Percentiles rank a stretch among this genome's conserved stretches.
Evolutionary conservation across 2,329 filamentous ascomycete genomes (phyloP).

Genomic region (Scedosporium dehoogii): DNA sequence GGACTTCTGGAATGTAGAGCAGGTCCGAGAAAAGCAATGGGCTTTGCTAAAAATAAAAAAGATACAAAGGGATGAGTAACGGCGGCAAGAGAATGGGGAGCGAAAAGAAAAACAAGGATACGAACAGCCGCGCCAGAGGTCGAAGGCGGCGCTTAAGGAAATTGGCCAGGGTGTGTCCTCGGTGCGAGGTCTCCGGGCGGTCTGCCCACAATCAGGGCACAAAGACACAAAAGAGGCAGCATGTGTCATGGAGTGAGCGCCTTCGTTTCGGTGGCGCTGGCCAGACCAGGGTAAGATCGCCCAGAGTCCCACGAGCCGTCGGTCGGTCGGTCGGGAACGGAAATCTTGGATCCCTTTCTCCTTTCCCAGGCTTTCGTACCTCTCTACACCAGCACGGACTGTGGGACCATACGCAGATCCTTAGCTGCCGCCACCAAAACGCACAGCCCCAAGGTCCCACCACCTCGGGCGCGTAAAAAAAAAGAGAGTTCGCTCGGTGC

Average conservation of each 20-base stretch:
- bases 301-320: neutral
- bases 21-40: neutral
- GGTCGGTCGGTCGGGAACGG: neutral
- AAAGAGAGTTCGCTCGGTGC: neutral
- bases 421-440: neutral
- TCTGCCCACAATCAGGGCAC: too few relatives aligned
- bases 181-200: too few relatives aligned
- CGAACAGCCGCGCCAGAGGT: neutral
- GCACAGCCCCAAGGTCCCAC: slow-evolving; percentile 1
- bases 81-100: neutral
- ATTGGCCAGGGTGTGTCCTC: neutral
- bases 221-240: too few relatives aligned
- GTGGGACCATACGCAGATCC: neutral
- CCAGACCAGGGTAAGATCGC: neutral
- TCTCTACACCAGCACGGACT: neutral
- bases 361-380: neutral
- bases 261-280: neutral
- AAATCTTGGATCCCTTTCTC: neutral
- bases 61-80: neutral
- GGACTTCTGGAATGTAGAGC: neutral
- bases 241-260: too few relatives aligned
- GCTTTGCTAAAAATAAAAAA: neutral
- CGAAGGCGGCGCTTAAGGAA: slow-evolving; percentile 4
- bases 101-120: neutral
- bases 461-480: neutral